Evolutionary conservation across 257 asterid genomes (phyloP).

Genomic region (Przewalskia tangutica): DNA sequence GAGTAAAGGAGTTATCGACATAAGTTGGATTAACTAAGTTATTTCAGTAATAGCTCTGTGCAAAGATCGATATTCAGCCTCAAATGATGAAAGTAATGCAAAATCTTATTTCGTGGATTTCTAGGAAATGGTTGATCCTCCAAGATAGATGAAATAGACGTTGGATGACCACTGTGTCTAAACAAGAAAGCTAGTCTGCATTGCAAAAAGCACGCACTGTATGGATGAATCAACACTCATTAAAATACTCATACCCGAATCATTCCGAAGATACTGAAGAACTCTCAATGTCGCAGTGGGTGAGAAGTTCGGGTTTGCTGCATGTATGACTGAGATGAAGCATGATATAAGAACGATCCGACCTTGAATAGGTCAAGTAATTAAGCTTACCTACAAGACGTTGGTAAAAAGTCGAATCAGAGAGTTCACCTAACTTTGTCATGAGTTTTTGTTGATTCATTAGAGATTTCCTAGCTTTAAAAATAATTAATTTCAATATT

Average conservation of each 20-base stretch:
- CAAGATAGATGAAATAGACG: not conserved
- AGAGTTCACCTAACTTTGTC: not conserved
- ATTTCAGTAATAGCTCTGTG: not conserved
- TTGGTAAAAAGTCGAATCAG: not conserved
- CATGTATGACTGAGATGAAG: not conserved
- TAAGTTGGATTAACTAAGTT: not conserved
- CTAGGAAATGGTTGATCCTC: no score
- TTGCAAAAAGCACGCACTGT: not conserved
- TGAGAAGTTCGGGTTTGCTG: not conserved
- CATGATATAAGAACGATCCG: not conserved
- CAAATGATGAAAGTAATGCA: not conserved
- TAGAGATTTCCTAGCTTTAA: not conserved
- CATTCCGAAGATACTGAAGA: not conserved
- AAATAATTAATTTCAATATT: no score
- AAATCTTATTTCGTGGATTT: not conserved
- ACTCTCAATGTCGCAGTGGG: not conserved
- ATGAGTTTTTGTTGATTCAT: not conserved
- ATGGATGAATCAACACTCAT: not conserved
- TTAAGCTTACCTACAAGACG: not conserved
- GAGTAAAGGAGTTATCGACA: not conserved
- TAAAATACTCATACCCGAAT: no score
- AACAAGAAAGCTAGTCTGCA: not conserved
- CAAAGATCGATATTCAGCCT: not conserved
- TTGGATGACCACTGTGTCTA: not conserved
- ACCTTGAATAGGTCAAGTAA: not conserved